Base-by-base conservation (phyloP, 768 basidiomycete species). In the Collybia sp. region DNA sequence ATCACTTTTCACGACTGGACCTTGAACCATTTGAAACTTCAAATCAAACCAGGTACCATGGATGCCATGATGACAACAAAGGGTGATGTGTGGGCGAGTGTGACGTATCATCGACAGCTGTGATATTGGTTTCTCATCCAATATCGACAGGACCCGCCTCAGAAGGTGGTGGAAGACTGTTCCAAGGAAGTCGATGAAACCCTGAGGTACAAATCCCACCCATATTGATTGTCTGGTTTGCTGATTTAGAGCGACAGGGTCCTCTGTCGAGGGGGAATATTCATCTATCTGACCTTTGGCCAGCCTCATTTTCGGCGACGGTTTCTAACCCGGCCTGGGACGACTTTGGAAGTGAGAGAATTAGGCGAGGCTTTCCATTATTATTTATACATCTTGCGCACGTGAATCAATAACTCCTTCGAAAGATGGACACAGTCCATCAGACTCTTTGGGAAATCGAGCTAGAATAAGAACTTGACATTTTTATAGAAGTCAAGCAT, bases 401-500 rank as follows among this genome's bases (percentile, higher is more conserved):
- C 70, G 58, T 62, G 55, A 37, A 37, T 3, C 35, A 37, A 6
- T 6, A n/a, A 37, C 4, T 10, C n/a, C 3, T 6, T 6, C 33
- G 15, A 34, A 10, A 15, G 33, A 15, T 34, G 33, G 15, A n/a
- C 35, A 37, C 6, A 37, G 17, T 37, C 17, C 35, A 34, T 20
- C 36, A 25, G 33, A 35, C 13, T 39, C 16, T 30, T 17, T 32
- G 31, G 43, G 41, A 18, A 17, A 40, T 31, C 10, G 19, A 30
- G 31, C 66, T 57, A 95, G 55, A 95, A 95, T 58, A 95, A 70
- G 60, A 96, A 84, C 64, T 93, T 93, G 50, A 93, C 93, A 68
- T 96, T 96, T 65, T 86, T 79, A 63, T 96, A 97, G 63, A 85
- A 93, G 54, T 85, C 82, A 46, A 93, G 58, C 75, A 96, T 73